A percentile compares a stretch with the other conserved stretches of the same genome.
phyloP scores from a whole-genome alignment of 2,329 filamentous ascomycete species.

The Helotiales sp. region DNA sequence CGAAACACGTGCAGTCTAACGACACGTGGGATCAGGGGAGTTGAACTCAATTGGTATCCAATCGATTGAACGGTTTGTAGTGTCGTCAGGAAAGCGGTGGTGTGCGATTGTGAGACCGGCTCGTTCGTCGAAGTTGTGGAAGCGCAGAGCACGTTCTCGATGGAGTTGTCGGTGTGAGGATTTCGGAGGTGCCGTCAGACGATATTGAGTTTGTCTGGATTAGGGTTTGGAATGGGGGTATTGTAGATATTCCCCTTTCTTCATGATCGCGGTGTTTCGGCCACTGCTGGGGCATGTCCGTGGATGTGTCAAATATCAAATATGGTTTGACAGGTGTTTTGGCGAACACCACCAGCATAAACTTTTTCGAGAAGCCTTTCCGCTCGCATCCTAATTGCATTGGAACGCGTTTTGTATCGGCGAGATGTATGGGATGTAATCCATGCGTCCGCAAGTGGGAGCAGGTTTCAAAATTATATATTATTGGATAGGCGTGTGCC shows the following conservation, averaged over 20 bases:
- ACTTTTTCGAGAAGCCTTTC: neutral
- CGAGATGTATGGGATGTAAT: neutral
- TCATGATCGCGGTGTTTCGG: neutral
- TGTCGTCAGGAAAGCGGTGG: neutral
- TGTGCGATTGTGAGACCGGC: neutral
- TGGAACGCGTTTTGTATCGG: neutral
- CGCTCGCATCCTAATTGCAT: neutral
- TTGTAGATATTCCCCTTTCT: neutral
- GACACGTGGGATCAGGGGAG: neutral
- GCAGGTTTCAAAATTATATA: constrained; percentile 2
- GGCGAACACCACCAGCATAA: neutral
- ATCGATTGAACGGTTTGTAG: no score
- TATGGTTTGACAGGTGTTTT: neutral
- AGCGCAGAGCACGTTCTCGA: neutral
- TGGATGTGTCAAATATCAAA: neutral
- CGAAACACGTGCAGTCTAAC: constrained; percentile 6
- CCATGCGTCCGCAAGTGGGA: neutral
- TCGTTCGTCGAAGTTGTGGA: no score
- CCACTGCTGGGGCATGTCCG: neutral
- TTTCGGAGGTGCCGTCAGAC: neutral
- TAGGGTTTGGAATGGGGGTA: neutral
- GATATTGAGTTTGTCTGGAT: neutral
- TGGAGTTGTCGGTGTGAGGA: neutral
- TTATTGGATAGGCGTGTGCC: neutral
- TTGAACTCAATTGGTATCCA: neutral